Conservation (phyloP, 31 red algal species). For the Porphyra umbilicalis region DNA sequence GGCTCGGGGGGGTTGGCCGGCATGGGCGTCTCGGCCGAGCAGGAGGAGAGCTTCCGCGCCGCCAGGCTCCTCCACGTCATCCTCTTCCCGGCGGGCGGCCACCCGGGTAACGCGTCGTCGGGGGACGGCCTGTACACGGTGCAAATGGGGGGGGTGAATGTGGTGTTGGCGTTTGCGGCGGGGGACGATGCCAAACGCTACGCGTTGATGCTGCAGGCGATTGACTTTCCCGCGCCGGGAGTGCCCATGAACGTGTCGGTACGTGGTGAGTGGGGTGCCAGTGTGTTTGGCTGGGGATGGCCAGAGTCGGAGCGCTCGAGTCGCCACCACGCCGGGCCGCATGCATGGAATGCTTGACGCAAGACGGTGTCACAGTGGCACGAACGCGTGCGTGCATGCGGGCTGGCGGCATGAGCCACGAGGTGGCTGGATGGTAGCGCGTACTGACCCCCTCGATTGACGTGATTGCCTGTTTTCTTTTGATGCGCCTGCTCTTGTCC, state of each 20-base stretch:
- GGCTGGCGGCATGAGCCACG: no score
- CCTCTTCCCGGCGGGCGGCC: not conserved
- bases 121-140: constrained; percentile 74
- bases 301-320: no score
- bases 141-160: constrained; percentile 42
- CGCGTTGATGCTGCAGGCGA: constrained; percentile 51
- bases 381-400: no score
- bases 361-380: no score
- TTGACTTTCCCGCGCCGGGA: constrained; percentile 58
- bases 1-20: not conserved
- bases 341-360: no score
- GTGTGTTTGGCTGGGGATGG: not conserved
- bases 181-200: constrained; percentile 63
- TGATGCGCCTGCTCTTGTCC: not conserved
- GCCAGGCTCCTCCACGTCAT: not conserved
- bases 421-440: no score
- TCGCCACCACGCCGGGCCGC: no score
- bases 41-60: not conserved
- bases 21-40: not conserved
- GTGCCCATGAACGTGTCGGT: constrained; percentile 1
- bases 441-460: no score
- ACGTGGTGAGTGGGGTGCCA: not conserved
- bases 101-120: not conserved
- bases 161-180: constrained; percentile 79
- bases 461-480: no score